Base-by-base conservation (phyloP, 1,284 basidiomycete species). In the Coriolopsis trogii region DNA sequence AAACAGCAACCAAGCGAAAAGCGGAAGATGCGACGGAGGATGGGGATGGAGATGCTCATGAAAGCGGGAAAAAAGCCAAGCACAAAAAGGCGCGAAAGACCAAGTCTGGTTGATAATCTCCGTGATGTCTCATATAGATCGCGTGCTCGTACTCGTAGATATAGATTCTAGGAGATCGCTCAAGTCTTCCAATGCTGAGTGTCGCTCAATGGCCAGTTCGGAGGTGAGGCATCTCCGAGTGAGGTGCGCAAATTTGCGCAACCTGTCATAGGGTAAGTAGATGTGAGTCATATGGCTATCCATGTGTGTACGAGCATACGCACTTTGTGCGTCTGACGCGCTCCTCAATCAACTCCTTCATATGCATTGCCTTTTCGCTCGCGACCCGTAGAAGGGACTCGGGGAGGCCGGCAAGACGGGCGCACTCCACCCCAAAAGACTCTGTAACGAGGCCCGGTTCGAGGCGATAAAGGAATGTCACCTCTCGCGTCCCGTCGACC, bases 351-450 rank as follows among this genome's bases (percentile, higher is more conserved):
- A 72, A 61, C 15, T 57, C 59, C 58, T 82, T 82, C 73, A 93
- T 81, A n/a, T 70, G 69, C 21, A 75, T 69, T 1, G 88, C 81
- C 30, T 78, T 78, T 41, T 73, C 65, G 10, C 79, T 72, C 6
- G 93, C 93, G 3, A 76, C 68, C 6, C 70, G 67, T 6, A 95
- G 75, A 3, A 96, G 73, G 1, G 71, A 56, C 56, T 88, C 85
- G 0, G 91, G 85, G 37, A 96, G 67, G 13, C 87, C 86, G 0
- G 93, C 93, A n/a, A 95, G 78, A 41, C 91, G 81, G 9, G 87
- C 93, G 67, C 93, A 95, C 74, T 95, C 93, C 4, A 95, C 86
- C 5, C 93, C 93, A 66, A 94, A 95, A 0, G 91, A 93, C 51
- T 89, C 87, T 71, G 79, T 76, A 0, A 93, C 87, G 37, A 93